phyloP scores from a whole-genome alignment of 2,329 filamentous ascomycete species.

The Dactylellina haptotyla region DNA sequence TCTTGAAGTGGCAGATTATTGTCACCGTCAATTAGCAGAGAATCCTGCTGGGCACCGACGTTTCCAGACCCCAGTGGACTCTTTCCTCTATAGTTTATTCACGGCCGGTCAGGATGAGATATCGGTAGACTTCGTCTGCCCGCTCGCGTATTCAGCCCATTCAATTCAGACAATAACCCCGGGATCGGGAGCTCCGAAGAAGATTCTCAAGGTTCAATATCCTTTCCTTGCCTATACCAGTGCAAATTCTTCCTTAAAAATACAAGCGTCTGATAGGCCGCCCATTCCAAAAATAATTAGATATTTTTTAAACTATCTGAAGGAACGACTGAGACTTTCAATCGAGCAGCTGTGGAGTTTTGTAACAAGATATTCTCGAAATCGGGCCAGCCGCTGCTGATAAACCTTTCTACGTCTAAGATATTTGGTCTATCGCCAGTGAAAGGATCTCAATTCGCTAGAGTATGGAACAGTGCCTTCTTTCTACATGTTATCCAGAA shows the following conservation, averaged over 20 bases:
- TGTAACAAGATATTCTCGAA: not conserved
- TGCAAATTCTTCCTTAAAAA: too few relatives aligned
- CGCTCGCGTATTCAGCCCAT: too few relatives aligned
- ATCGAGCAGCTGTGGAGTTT: not conserved
- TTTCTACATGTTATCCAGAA: not conserved
- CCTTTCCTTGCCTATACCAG: too few relatives aligned
- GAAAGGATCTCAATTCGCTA: not conserved
- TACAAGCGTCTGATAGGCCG: too few relatives aligned
- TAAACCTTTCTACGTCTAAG: not conserved
- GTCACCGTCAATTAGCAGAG: not conserved
- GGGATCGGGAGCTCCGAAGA: not conserved
- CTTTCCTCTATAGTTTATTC: too few relatives aligned
- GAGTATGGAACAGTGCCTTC: constrained; percentile 9
- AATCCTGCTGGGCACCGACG: not conserved
- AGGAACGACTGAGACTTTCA: not conserved
- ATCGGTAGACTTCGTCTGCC: not conserved
- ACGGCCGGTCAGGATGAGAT: too few relatives aligned
- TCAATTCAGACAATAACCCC: too few relatives aligned
- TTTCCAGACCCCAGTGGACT: constrained; percentile 4
- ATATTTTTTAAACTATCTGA: not conserved
- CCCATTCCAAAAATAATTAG: not conserved
- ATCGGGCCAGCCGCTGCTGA: not conserved
- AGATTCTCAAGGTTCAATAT: not conserved
- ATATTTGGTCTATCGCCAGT: constrained; percentile 9
- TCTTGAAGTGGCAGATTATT: constrained; percentile 2